These are phyloP conservation scores for Platanthera guangdongensis DNA, from an alignment of 106 monocot species.

Conservation along the genomic window DNA sequence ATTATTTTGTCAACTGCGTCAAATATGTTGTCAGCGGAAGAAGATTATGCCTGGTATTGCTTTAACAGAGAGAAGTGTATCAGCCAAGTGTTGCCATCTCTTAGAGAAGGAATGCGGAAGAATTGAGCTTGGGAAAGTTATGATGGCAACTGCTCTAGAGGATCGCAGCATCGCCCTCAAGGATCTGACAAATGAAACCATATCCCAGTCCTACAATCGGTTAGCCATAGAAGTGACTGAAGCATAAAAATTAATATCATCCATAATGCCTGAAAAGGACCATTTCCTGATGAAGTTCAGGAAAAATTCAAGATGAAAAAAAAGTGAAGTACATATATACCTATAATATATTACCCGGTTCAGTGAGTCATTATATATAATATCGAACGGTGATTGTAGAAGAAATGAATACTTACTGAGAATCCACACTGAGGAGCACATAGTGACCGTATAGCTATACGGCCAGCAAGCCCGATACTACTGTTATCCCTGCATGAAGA, in stretches of 20 bases:
- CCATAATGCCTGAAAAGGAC: not conserved
- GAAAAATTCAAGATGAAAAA: not conserved
- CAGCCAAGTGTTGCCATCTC: constrained; percentile 98
- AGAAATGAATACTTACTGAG: constrained; percentile 23
- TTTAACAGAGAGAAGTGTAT: constrained; percentile 78
- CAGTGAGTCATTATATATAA: not conserved
- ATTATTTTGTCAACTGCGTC: not conserved
- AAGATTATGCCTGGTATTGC: constrained; percentile 62
- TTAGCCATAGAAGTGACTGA: constrained; percentile 24
- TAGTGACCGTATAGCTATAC: constrained; percentile 88
- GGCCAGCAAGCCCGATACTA: constrained; percentile 38
- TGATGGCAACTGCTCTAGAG: constrained; percentile 82
- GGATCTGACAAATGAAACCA: constrained; percentile 83
- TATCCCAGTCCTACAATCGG: constrained; percentile 86
- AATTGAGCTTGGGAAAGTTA: constrained; percentile 76
- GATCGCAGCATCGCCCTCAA: constrained; percentile 71
- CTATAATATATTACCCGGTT: not conserved
- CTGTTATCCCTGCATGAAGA: constrained; percentile 33
- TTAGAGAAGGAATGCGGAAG: constrained; percentile 57
- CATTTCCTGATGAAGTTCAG: not conserved
- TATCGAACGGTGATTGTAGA: not conserved
- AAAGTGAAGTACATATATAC: not conserved
- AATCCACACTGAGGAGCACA: constrained; percentile 84
- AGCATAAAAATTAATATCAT: not conserved
- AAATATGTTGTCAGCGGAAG: constrained; percentile 1